These are phyloP conservation scores for Suillus variegatus DNA, from an alignment of 768 basidiomycete genomes.

Conservation along the genomic window DNA sequence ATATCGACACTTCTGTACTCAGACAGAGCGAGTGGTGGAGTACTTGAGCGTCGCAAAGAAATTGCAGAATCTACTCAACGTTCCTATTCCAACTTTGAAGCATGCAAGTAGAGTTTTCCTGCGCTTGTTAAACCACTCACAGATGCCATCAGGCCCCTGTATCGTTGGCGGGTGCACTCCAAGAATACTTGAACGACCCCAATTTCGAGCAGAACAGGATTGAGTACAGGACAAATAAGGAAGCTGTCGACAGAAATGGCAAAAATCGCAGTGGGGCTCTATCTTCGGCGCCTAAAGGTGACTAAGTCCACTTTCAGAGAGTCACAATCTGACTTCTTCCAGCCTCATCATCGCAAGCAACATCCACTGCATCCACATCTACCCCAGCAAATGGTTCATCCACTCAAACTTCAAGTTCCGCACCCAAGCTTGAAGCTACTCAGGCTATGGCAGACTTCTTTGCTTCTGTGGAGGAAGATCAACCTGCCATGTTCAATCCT, in stretches of 20 bases:
- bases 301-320: slow-evolving; percentile 14
- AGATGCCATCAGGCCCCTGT: slow-evolving; percentile 75
- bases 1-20: slow-evolving; percentile 92
- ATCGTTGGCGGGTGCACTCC: slow-evolving; percentile 87
- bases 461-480: slow-evolving; percentile 79
- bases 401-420: slow-evolving; percentile 21
- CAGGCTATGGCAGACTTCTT: slow-evolving; percentile 84
- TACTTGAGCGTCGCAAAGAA: slow-evolving; percentile 92
- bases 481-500: slow-evolving; percentile 70
- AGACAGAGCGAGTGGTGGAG: slow-evolving; percentile 91
- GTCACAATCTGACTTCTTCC: slow-evolving; percentile 4
- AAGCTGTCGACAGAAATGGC: slow-evolving; percentile 49
- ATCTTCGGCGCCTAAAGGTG: slow-evolving; percentile 22
- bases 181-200: slow-evolving; percentile 95
- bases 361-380: slow-evolving; percentile 20
- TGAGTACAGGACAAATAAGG: slow-evolving; percentile 87
- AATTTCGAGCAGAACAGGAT: slow-evolving; percentile 95
- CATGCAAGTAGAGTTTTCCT: slow-evolving; percentile 54
- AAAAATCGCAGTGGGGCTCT: slow-evolving; percentile 13
- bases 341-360: slow-evolving; percentile 19
- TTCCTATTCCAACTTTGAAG: slow-evolving; percentile 91
- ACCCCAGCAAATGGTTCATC: slow-evolving; percentile 27
- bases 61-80: slow-evolving; percentile 89
- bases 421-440: slow-evolving; percentile 36
- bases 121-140: slow-evolving; percentile 3